Evolutionary conservation across 2,329 filamentous ascomycete species (phyloP), one percentile per base, ranked within the genome.

Genomic region (Neofusicoccum kwambonambiense): DNA sequence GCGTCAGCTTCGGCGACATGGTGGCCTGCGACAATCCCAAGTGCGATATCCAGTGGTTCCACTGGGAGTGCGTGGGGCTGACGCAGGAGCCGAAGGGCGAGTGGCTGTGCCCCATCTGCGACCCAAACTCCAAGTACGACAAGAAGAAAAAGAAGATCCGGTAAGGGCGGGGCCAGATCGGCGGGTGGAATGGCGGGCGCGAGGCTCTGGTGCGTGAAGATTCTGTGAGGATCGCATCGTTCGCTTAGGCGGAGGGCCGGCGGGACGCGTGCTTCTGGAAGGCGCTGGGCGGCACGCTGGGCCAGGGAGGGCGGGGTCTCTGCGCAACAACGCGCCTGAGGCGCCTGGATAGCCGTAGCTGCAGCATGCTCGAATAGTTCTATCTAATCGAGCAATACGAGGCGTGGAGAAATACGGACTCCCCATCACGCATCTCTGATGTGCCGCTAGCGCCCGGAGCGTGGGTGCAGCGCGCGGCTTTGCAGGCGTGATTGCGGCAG

Each of bases 1-100:
- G 90, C 71, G 89, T 93, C 69, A 92, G 90, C 76, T 93, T 91
- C 73, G 91, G 91, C 67, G 90, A 94, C 73, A 95, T 95, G 91
- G 91, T 95, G 68, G 91, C 90, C 35, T 95, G 91, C 79, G 91
- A 95, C 80, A 94, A 94, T 76, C 87, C 90, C 65, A 84, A 89
- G 69, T 95, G 91, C 77, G 87, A 88, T 52, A 91, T 87, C 73
- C 91, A 95, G 79, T 95, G 91, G 91, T 95, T 95, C 76, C 91
- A 95, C 78, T 95, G 91, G 90, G 87, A 79, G 66, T 84, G 82
- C 67, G 80, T 83, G 57, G 79, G 79, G 34, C 77, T 84, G 67
- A 81, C 80, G 67, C 77, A 80, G 69, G 81, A 83, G 72, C 82
- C 82, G 3, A 74, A 77, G 64, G 81, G 81, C 13, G 80, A 83